Evolutionary conservation across 2,329 filamentous ascomycete species (phyloP).

Genomic region (Colletotrichum scovillei): DNA sequence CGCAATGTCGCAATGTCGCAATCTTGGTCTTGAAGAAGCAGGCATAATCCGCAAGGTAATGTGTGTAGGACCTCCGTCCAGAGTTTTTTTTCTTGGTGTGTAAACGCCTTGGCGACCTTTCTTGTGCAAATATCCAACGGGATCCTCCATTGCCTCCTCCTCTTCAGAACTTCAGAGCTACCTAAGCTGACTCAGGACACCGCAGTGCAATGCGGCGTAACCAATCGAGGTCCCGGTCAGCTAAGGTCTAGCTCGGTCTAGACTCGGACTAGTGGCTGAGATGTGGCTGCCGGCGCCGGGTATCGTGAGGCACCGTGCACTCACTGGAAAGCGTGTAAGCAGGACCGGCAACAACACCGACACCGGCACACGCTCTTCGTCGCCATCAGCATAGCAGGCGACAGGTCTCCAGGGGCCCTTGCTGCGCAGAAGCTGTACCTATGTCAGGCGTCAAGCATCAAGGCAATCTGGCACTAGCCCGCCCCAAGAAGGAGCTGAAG

Average conservation of each 20-base stretch:
- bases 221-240: not conserved
- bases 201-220: not conserved
- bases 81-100: not conserved
- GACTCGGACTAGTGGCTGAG: constrained; percentile 10
- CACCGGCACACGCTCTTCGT: not conserved
- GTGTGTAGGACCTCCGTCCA: not conserved
- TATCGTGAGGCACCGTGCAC: constrained; percentile 3
- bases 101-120: not conserved
- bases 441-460: not conserved
- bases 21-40: not conserved
- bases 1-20: constrained; percentile 21
- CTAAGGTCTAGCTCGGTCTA: not conserved
- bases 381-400: not conserved
- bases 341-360: not conserved
- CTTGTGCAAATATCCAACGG: not conserved
- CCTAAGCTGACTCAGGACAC: not conserved
- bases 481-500: too few species aligned
- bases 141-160: too few species aligned
- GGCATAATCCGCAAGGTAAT: constrained; percentile 11
- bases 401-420: not conserved
- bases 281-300: constrained; percentile 15
- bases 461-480: too few species aligned
- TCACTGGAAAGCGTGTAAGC: not conserved
- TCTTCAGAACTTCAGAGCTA: not conserved
- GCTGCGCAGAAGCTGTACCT: not conserved